These are phyloP conservation scores for Botrytis cinerea DNA, from an alignment of 2,329 filamentous ascomycete species.

Conservation along the genomic window DNA sequence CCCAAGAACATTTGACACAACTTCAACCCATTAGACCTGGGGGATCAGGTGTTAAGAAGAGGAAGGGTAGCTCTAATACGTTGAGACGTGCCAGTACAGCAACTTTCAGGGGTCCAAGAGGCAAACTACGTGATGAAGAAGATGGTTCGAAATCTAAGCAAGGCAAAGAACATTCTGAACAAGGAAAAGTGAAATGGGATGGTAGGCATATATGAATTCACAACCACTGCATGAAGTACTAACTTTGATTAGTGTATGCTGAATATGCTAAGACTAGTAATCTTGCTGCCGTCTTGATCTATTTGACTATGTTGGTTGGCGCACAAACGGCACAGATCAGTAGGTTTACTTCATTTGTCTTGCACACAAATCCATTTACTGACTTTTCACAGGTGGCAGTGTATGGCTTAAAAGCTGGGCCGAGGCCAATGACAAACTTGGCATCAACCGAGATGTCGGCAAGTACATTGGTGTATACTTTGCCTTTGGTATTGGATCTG, in stretches of 20 bases:
- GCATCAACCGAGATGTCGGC: conserved; percentile 73
- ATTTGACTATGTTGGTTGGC: conserved; percentile 73
- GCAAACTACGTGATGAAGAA: conserved; percentile 84
- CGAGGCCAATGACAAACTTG: conserved; percentile 69
- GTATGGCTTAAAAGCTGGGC: conserved; percentile 96
- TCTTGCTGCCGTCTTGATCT: conserved; percentile 77
- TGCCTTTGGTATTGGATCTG: conserved; percentile 85
- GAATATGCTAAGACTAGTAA: conserved; percentile 98
- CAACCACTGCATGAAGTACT: background rate
- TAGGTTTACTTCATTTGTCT: conserved; percentile 43
- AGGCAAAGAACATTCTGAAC: conserved; percentile 82
- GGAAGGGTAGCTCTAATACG: conserved; percentile 73
- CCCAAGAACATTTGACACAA: conserved; percentile 74
- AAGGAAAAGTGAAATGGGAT: conserved; percentile 97
- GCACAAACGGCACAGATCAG: conserved; percentile 82
- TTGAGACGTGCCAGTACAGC: conserved; percentile 88
- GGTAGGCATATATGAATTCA: conserved; percentile 41
- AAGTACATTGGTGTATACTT: conserved; percentile 97
- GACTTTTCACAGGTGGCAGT: conserved; percentile 61
- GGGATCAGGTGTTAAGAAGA: conserved; percentile 53
- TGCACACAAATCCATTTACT: conserved; percentile 17
- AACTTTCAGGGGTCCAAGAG: conserved; percentile 82
- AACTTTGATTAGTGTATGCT: conserved; percentile 63
- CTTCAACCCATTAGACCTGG: conserved; percentile 71
- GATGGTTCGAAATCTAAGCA: conserved; percentile 77